Evolutionary conservation across 1,139 yeast species (phyloP), one percentile per base, ranked within the genome.

Genomic region (Candida buenavistaensis): DNA sequence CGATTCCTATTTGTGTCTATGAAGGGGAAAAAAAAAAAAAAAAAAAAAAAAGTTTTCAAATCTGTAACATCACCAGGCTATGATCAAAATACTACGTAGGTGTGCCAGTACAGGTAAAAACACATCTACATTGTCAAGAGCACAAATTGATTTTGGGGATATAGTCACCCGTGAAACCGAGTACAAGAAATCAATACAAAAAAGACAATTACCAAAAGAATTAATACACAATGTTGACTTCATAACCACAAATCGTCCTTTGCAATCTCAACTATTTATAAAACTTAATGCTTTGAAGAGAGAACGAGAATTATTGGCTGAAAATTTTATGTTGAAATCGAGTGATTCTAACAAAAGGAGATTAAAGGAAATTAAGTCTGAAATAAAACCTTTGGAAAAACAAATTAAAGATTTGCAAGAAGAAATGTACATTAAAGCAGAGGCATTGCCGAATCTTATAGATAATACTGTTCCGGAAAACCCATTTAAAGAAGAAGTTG

Each of bases 401-500:
- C 52, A 58, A 13, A 56, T 41, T n/a, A 46, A 51, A 3, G 39
- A 33, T 3, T 39, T 68, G 10, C 52, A 62, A 4, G 52, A 55
- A 13, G 43, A 46, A 10, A 53, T 81, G 1, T 56, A 59, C 28
- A 28, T 46, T 1, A 55, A 58, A 23, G 72, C 79, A 1, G 83
- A 13, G 70, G 68, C 20, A 52, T 80, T 3, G 70, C 75, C 7
- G 60, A 66, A 43, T 73, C 73, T n/a, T n/a, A n/a, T n/a, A n/a
- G n/a, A n/a, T n/a, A n/a, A n/a, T n/a, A n/a, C n/a, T n/a, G n/a
- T n/a, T n/a, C n/a, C n/a, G n/a, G n/a, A n/a, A n/a, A n/a, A n/a
- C n/a, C n/a, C n/a, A n/a, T n/a, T n/a, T n/a, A n/a, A n/a, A 15
- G 54, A 55, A 21, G 55, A 37, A 38, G 63, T 55, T 14, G 14